Conservation (phyloP, 441 rosid species). For the Populus hybrid region DNA sequence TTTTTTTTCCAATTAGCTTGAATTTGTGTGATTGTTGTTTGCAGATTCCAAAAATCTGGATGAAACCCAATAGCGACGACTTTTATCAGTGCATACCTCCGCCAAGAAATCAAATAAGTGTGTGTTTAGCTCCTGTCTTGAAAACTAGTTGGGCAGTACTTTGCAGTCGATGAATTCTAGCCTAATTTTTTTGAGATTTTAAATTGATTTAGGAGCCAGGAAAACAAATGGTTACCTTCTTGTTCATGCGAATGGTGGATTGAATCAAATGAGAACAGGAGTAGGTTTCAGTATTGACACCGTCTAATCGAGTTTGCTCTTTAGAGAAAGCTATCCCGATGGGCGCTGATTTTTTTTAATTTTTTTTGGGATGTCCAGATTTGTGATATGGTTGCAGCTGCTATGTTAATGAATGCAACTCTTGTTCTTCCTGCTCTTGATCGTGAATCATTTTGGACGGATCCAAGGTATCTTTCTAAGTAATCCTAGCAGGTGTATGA, state of each 20-base stretch:
- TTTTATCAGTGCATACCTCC: conserved; percentile 60
- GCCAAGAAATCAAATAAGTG: conserved; percentile 54
- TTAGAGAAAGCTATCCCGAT: neutral
- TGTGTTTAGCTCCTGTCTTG: conserved; percentile 4
- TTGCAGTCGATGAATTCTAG: neutral
- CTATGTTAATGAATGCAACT: conserved; percentile 94
- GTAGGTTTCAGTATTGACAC: conserved; percentile 40
- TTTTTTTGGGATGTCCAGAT: conserved; percentile 43
- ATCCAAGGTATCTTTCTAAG: conserved; percentile 61
- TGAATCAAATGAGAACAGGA: conserved; percentile 98
- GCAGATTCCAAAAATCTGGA: conserved; percentile 86
- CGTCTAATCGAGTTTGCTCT: neutral
- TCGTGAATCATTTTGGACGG: conserved; percentile 93
- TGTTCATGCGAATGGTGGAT: conserved; percentile 93
- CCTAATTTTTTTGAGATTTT: neutral
- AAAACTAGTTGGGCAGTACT: neutral
- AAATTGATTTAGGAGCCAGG: conserved; percentile 32
- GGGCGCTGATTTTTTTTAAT: neutral
- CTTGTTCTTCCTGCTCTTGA: conserved; percentile 93
- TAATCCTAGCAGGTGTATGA: neutral
- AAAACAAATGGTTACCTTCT: conserved; percentile 79
- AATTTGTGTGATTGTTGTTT: neutral
- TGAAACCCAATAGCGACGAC: conserved; percentile 70
- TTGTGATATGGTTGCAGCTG: conserved; percentile 96
- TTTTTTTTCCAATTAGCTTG: neutral